Conservation (phyloP, 2,329 filamentous ascomycete species). For the Fusarium nodosum region DNA sequence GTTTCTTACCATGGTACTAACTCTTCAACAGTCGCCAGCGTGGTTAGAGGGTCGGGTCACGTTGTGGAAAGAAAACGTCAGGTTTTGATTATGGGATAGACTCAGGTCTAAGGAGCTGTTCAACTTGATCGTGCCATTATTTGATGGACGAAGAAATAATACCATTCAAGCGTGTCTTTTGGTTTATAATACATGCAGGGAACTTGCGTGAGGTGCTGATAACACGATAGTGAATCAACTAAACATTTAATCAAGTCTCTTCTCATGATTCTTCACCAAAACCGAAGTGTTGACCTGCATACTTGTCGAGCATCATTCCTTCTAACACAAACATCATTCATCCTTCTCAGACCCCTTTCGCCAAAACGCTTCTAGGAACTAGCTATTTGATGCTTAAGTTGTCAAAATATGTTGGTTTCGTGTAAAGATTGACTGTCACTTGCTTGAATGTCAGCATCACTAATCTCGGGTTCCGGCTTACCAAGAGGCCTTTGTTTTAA, state of each 20-base stretch:
- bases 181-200: not conserved
- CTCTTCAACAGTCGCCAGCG: constrained; percentile 35
- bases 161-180: not conserved
- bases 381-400: not conserved
- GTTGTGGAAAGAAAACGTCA: not conserved
- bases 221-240: not conserved
- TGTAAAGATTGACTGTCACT: not conserved
- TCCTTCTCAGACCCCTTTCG: too few species aligned
- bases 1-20: constrained; percentile 8
- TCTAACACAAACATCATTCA: not conserved
- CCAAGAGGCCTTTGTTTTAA: constrained; percentile 44
- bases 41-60: constrained; percentile 15
- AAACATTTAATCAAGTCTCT: not conserved
- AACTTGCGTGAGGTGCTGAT: not conserved
- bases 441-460: constrained; percentile 5
- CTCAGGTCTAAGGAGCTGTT: constrained; percentile 3
- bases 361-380: too few species aligned
- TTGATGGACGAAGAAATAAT: constrained; percentile 1
- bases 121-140: constrained; percentile 1
- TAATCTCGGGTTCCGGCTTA: constrained; percentile 15
- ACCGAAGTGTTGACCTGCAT: not conserved
- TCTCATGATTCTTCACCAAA: not conserved
- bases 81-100: constrained; percentile 1
- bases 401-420: not conserved
- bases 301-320: not conserved